Base-by-base conservation (phyloP, 2,329 filamentous ascomycete genomes). In the Cercospora sp. region DNA sequence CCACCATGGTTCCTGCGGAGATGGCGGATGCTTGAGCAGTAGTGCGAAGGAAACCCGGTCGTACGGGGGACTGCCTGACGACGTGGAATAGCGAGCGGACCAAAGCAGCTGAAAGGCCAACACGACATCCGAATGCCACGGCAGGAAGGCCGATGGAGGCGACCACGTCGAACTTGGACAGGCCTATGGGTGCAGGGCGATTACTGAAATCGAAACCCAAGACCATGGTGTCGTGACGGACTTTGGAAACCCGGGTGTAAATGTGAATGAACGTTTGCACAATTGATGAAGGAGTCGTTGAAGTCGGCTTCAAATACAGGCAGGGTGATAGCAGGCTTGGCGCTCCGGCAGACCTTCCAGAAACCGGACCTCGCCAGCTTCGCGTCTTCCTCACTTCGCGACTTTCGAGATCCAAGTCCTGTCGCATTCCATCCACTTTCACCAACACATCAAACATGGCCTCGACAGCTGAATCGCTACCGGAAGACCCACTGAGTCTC, bases 401-500 rank as follows among this genome's bases (percentile, higher is more conserved):
- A 60, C 57, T 18, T 60, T 60, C 28, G 8, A 16, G 57, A 32
- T 13, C 21, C 30, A 7, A 60, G 18, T 51, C 18, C 18, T 12
- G 21, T 51, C 45, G 45, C 45, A 51, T 51, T 43, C 21, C 62
- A 21, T 57, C 49, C 18, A 57, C n/a, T 32, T 40, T 8, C 26
- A 32, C 18, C 63, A 66, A 61, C 21, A 45, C 28, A 49, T 18
- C 40, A 43, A 61, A 9, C 12, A 66, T 66, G 63, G 63, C 62
- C 26, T 57, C 28, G 3, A 64, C 55, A n/a, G 87, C 53, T 34
- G 53, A 89, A 73, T 77, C 79, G 28, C 73, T 77, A 13, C 66
- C 72, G 7, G 63, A 78, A 79, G 70, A 98, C 78, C 89, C 94
- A 61, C 89, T 98, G 72, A 85, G 93, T 72, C 89, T 95, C 71